Evolutionary conservation across 257 asterid genomes (phyloP).

Genomic region (Petunia secreta): DNA sequence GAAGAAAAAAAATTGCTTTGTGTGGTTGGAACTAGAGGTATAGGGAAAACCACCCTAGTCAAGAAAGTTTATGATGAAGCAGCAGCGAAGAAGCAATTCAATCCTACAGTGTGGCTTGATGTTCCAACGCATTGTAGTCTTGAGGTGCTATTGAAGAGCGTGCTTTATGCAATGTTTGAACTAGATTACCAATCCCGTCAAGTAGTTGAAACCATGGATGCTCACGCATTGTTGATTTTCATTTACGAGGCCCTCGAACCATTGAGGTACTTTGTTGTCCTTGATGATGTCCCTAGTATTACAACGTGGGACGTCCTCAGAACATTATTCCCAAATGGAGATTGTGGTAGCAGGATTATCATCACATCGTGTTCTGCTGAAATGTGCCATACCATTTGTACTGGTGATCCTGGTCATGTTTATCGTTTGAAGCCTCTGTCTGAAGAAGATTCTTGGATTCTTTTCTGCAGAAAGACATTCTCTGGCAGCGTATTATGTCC

Average conservation of each 20-base stretch:
- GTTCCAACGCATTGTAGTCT: constrained; percentile 16
- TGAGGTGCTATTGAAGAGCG: not conserved
- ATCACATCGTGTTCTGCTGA: constrained; percentile 25
- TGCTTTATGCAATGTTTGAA: not conserved
- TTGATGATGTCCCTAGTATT: constrained; percentile 35
- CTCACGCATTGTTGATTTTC: constrained; percentile 8
- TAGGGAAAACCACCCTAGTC: constrained; percentile 41
- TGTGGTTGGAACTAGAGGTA: constrained; percentile 40
- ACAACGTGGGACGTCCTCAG: constrained; percentile 28
- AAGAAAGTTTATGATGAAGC: constrained; percentile 33
- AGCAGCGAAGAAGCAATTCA: constrained; percentile 22
- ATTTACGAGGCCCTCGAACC: constrained; percentile 16
- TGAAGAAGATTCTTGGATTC: constrained; percentile 28
- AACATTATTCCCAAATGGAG: constrained; percentile 29
- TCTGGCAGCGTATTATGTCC: not conserved
- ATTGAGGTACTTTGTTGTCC: constrained; percentile 24
- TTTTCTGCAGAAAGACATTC: constrained; percentile 28
- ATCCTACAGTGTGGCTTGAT: constrained; percentile 29
- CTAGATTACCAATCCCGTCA: not conserved
- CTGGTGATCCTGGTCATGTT: not conserved
- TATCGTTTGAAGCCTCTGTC: constrained; percentile 26
- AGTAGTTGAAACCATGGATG: constrained; percentile 18
- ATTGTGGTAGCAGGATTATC: constrained; percentile 27
- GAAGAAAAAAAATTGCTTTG: constrained; percentile 29
- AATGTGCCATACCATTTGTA: constrained; percentile 9